A percentile compares a stretch with the other conserved stretches of the same genome.
These are phyloP conservation scores for Daldinia bambusicola DNA, from an alignment of 495 filamentous ascomycete species.

Conservation along the genomic window DNA sequence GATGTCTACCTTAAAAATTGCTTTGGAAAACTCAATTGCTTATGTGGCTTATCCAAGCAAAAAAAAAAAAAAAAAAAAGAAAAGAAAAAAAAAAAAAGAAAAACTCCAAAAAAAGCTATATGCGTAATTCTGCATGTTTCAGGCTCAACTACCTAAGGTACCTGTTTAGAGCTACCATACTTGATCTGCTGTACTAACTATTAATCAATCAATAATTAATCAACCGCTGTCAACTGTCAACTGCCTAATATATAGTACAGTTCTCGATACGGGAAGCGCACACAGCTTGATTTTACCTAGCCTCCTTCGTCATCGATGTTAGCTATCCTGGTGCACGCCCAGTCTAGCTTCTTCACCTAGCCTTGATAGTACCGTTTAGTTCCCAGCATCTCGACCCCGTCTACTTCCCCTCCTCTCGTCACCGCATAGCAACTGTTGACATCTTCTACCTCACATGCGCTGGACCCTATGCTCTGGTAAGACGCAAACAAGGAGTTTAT, in stretches of 20 bases:
- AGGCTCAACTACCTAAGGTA: slow-evolving; percentile 12
- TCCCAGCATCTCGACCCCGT: not conserved
- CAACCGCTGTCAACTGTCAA: not conserved
- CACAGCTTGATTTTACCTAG: slow-evolving; percentile 12
- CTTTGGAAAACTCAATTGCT: not conserved
- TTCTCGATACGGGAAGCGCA: no score
- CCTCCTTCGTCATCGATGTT: slow-evolving; percentile 42
- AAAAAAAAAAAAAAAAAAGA: not conserved
- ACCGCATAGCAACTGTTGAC: not conserved
- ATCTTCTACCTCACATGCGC: slow-evolving; percentile 2
- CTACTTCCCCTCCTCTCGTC: slow-evolving; percentile 7
- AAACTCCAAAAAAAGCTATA: not conserved
- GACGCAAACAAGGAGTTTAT: slow-evolving; percentile 3
- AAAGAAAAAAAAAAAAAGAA: no score
- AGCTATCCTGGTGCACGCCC: slow-evolving; percentile 10
- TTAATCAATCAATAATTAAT: slow-evolving; percentile 5
- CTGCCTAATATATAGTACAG: no score
- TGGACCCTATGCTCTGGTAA: slow-evolving; percentile 13
- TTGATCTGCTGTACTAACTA: slow-evolving; percentile 1
- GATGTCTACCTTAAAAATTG: no score
- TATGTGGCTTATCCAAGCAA: not conserved
- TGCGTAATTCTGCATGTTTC: not conserved
- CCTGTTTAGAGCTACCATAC: slow-evolving; percentile 5
- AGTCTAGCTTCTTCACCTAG: slow-evolving; percentile 25
- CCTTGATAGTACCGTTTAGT: not conserved